Evolutionary conservation across 129 eudicot species (phyloP).

Genomic region (Ambrosia trifida): DNA sequence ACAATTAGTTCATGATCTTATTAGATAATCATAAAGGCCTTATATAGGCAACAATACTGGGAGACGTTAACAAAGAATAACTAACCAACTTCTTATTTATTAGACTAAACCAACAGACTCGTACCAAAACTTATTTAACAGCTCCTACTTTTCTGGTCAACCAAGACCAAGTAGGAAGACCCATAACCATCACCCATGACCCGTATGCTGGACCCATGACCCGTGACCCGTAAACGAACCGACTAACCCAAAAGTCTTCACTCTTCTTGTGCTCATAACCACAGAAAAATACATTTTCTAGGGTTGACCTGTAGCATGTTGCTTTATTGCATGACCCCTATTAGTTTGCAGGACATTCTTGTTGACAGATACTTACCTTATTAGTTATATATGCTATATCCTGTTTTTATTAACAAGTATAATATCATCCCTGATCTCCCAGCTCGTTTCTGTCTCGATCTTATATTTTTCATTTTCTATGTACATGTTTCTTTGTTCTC

Average conservation of each 20-base stretch:
- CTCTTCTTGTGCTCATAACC: background rate
- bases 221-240: too few species aligned
- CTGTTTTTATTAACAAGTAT: background rate
- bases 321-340: background rate
- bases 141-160: too few species aligned
- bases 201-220: too few species aligned
- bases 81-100: too few species aligned
- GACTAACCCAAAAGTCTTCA: too few species aligned
- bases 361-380: background rate
- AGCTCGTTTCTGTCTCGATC: background rate
- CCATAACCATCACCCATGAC: too few species aligned
- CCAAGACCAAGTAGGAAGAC: too few species aligned
- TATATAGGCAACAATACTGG: too few species aligned
- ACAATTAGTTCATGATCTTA: background rate
- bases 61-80: too few species aligned
- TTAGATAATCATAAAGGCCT: too few species aligned
- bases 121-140: too few species aligned
- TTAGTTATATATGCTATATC: background rate
- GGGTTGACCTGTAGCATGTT: background rate
- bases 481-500: conserved; percentile 11
- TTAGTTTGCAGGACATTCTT: background rate
- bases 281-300: background rate
- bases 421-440: background rate
- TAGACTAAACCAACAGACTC: too few species aligned
- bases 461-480: background rate